phyloP scores from a whole-genome alignment of 257 asterid genomes.

The Lithospermum erythrorhizon region DNA sequence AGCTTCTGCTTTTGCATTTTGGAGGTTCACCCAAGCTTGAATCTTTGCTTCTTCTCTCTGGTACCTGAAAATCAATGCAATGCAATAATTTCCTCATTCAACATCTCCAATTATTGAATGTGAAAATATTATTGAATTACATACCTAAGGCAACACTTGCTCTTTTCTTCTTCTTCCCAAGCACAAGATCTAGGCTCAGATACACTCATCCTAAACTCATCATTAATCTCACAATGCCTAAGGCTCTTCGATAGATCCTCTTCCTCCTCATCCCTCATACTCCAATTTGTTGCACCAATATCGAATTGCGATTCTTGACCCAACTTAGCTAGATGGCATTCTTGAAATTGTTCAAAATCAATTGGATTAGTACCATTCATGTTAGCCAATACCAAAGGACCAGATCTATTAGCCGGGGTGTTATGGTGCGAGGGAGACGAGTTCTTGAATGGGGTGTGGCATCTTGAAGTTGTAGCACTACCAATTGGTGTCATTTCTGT shows the following conservation, averaged over 20 bases:
- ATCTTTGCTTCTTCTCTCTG: conserved; percentile 95
- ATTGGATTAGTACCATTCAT: conserved; percentile 25
- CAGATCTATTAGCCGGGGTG: conserved; percentile 80
- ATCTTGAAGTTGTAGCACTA: conserved; percentile 85
- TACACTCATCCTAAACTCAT: conserved; percentile 47
- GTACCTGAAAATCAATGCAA: conserved; percentile 38
- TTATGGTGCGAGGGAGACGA: conserved; percentile 78
- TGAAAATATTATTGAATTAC: neutral
- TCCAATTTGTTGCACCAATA: conserved; percentile 61
- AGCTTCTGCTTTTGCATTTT: conserved; percentile 96
- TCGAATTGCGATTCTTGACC: conserved; percentile 38
- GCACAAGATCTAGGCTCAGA: conserved; percentile 43
- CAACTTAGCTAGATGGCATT: conserved; percentile 73
- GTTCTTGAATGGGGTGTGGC: conserved; percentile 79
- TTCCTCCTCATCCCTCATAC: conserved; percentile 92
- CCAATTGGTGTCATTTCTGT: conserved; percentile 98
- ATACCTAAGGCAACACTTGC: conserved; percentile 76
- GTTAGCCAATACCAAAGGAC: conserved; percentile 40
- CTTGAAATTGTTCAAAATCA: conserved; percentile 57
- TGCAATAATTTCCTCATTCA: neutral
- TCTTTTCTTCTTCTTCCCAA: conserved; percentile 85
- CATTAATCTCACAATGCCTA: conserved; percentile 80
- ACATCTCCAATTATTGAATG: neutral
- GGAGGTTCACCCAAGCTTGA: conserved; percentile 96
- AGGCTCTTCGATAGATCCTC: conserved; percentile 95